These are phyloP conservation scores for Euphorbia tirucalli DNA, from an alignment of 345 rosid genomes.

Conservation along the genomic window DNA sequence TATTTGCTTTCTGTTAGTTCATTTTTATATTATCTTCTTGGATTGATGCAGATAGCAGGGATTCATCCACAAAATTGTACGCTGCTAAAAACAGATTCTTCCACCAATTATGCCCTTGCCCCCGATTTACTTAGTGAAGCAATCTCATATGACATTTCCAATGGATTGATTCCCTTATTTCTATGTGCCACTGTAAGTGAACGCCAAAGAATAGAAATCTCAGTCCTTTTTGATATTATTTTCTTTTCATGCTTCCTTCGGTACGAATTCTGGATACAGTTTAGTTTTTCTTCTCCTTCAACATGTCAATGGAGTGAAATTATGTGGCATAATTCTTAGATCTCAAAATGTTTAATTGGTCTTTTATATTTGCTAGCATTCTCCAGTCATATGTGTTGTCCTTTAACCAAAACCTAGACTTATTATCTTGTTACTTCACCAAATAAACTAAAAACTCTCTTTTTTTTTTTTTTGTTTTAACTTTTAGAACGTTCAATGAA, in stretches of 20 bases:
- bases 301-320: neutral
- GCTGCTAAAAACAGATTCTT: conserved; percentile 57
- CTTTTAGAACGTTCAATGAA: too few relatives aligned
- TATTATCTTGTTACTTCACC: neutral
- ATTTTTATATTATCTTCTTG: neutral
- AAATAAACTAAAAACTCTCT: too few relatives aligned
- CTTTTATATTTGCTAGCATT: neutral
- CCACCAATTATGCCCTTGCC: conserved; percentile 63
- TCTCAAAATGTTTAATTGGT: neutral
- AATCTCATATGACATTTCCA: conserved; percentile 60
- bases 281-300: neutral
- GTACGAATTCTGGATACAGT: too few relatives aligned
- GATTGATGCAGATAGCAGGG: conserved; percentile 63
- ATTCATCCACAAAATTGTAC: conserved; percentile 69
- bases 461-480: too few relatives aligned
- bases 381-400: too few relatives aligned
- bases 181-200: conserved; percentile 73
- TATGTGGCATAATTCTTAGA: too few relatives aligned
- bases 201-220: neutral
- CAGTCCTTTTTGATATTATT: conserved; percentile 6
- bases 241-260: conserved; percentile 7
- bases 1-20: neutral
- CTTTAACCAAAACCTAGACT: neutral
- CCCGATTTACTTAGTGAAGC: conserved; percentile 57
- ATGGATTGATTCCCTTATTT: conserved; percentile 76